Conservation (phyloP, 352 stramenopile genomes). For the Thalassiosira exigua region DNA sequence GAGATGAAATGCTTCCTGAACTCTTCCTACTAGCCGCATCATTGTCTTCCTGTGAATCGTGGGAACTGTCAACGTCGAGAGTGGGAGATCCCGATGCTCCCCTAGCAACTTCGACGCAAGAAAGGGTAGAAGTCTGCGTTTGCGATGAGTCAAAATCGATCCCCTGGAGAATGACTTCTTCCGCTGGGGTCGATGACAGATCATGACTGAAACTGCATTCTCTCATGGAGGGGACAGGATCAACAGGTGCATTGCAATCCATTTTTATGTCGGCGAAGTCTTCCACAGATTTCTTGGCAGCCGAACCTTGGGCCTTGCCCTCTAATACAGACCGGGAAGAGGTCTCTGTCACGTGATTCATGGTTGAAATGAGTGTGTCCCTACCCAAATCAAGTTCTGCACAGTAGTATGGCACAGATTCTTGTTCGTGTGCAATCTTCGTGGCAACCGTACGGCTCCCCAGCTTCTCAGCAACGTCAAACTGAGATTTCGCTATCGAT, state of each 20-base stretch:
- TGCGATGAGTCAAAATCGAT: slow-evolving; percentile 32
- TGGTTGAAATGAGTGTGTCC: slow-evolving; percentile 33
- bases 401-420: slow-evolving; percentile 21
- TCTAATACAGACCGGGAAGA: slow-evolving; percentile 27
- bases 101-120: not conserved
- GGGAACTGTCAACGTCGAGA: slow-evolving; percentile 29
- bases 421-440: slow-evolving; percentile 22
- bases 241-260: slow-evolving; percentile 45
- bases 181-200: slow-evolving; percentile 55
- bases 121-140: slow-evolving; percentile 6
- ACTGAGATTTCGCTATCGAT: slow-evolving; percentile 39
- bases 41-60: slow-evolving; percentile 47
- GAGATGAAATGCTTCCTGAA: slow-evolving; percentile 2
- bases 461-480: slow-evolving; percentile 27
- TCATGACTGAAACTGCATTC: slow-evolving; percentile 47
- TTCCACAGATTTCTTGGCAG: slow-evolving; percentile 48
- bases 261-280: slow-evolving; percentile 58
- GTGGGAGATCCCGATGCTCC: slow-evolving; percentile 1
- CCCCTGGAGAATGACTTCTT: slow-evolving; percentile 46
- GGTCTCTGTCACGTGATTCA: slow-evolving; percentile 27
- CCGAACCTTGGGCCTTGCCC: slow-evolving; percentile 15
- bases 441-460: slow-evolving; percentile 9
- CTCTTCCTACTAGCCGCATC: slow-evolving; percentile 33
- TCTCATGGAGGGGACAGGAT: slow-evolving; percentile 35
- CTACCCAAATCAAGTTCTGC: slow-evolving; percentile 44